A percentile compares a stretch with the other conserved stretches of the same genome.
Evolutionary conservation across 805 yeast genomes (phyloP).

Genomic region (Jamesozyma piceae): DNA sequence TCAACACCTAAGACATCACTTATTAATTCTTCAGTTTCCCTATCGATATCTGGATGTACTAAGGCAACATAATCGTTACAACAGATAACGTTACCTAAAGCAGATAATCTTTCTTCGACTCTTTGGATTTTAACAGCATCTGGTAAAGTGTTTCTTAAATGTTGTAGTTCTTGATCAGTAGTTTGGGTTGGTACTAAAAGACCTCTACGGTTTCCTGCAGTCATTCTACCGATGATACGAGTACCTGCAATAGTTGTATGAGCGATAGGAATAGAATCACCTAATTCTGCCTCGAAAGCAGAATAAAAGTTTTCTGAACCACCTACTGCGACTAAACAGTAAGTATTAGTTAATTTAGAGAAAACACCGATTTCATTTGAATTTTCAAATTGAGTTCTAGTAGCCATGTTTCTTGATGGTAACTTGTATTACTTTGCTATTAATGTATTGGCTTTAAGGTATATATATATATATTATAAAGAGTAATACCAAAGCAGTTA

Average conservation of each 20-base stretch:
- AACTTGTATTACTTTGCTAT: slow-evolving; percentile 3
- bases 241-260: slow-evolving; percentile 98
- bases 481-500: background rate
- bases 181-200: slow-evolving; percentile 94
- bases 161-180: slow-evolving; percentile 96
- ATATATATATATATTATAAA: no score
- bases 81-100: slow-evolving; percentile 95
- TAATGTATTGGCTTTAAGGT: background rate
- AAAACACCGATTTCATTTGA: slow-evolving; percentile 91
- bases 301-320: slow-evolving; percentile 85
- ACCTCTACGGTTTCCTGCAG: slow-evolving; percentile 98
- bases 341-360: slow-evolving; percentile 89
- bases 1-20: slow-evolving; percentile 98
- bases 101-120: slow-evolving; percentile 94
- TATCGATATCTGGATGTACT: slow-evolving; percentile 97
- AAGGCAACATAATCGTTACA: slow-evolving; percentile 98
- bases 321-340: slow-evolving; percentile 93
- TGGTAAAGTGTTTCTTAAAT: slow-evolving; percentile 90
- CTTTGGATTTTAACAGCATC: slow-evolving; percentile 93
- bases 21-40: slow-evolving; percentile 97
- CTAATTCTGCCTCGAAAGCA: slow-evolving; percentile 94
- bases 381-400: slow-evolving; percentile 74
- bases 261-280: slow-evolving; percentile 91
- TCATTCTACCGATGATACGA: slow-evolving; percentile 94
- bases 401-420: slow-evolving; percentile 38